Evolutionary conservation across 2,329 filamentous ascomycete species (phyloP), one percentile per base, ranked within the genome.

Genomic region (Colletotrichum sp.): DNA sequence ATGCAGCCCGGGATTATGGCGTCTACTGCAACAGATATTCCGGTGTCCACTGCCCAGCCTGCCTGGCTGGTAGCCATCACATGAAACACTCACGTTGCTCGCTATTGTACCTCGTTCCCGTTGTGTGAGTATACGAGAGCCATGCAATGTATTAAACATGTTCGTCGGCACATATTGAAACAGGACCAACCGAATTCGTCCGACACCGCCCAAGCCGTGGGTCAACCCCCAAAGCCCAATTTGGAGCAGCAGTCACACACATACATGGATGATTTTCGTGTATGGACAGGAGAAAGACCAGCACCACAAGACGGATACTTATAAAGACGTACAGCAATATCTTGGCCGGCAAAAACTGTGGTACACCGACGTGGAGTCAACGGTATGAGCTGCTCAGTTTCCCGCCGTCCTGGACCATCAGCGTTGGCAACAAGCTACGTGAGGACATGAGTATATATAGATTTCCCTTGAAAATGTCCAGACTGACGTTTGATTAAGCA

Each of bases 391-490:
- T 52, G n/a, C 43, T 21, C 10, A 52, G n/a, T 8, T 21, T 52
- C 43, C 1, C 9, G n/a, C 43, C n/a, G 43, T 48, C 18, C 1
- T 12, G n/a, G n/a, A 52, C 43, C 10, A 24, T 13, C 6, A 4
- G 43, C n/a, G 3, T 13, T 3, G 10, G n/a, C 43, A 8, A 52
- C 2, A 18, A 21, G 43, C 12, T 52, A 4, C n/a, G 2, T 4
- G 10, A 52, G n/a, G 0, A 21, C 12, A 13, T 5, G 2, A 8
- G 12, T 0, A 21, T 6, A 52, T 48, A 48, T 4, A 3, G 1
- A 48, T 0, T n/a, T 0, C 9, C 5, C 36, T 16, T 18, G 36
- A 18, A 43, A 18, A 43, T n/a, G 4, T n/a, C 8, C 36, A 8
- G 16, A 43, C 16, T 43, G 36, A 18, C 5, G 16, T 10, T 43